A percentile compares a stretch with the other conserved stretches of the same genome.
These are phyloP conservation scores for Coemansia reversa DNA, from an alignment of 192 early-diverging fungal species.

Conservation along the genomic window DNA sequence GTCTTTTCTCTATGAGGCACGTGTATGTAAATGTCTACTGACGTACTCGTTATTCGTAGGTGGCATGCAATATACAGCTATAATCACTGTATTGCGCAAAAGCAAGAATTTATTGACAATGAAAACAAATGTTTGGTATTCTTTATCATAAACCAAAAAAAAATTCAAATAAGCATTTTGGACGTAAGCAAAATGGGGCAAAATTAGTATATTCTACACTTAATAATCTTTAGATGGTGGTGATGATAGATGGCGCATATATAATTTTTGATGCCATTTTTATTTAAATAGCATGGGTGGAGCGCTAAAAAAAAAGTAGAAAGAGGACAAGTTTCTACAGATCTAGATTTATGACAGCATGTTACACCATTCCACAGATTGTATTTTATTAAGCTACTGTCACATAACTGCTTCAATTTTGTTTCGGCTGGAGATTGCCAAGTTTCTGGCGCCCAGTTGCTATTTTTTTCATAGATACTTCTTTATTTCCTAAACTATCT, in stretches of 20 bases:
- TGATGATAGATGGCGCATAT: background rate
- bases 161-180: background rate
- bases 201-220: background rate
- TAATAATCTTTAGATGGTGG: background rate
- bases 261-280: background rate
- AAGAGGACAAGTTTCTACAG: background rate
- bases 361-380: background rate
- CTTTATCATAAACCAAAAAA: background rate
- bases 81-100: background rate
- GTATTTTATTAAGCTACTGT: background rate
- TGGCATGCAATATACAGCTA: background rate
- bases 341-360: background rate
- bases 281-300: background rate
- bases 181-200: background rate
- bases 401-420: background rate
- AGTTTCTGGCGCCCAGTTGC: background rate
- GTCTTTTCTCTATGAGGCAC: background rate
- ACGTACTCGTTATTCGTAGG: background rate
- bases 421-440: background rate
- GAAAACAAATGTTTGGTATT: background rate
- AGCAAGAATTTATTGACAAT: background rate
- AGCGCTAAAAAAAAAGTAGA: background rate
- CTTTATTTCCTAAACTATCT: background rate
- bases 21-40: background rate
- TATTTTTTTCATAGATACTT: background rate